These are phyloP conservation scores for Cryptococcus sp. DNA, from an alignment of 1,284 basidiomycete genomes.

Conservation along the genomic window DNA sequence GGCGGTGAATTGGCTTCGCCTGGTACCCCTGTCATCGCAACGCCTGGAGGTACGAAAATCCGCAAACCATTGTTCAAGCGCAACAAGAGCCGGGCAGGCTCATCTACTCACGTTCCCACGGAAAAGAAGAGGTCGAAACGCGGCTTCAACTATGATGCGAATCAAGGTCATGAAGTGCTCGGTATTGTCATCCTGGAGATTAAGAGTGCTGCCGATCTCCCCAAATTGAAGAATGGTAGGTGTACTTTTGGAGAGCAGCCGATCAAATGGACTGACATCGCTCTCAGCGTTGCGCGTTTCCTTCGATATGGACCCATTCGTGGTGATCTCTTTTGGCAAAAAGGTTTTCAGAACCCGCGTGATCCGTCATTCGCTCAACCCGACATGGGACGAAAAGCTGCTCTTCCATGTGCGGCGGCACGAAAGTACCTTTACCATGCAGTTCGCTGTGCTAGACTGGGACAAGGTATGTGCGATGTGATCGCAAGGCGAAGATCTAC, in stretches of 20 bases:
- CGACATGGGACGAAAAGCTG: conserved; percentile 92
- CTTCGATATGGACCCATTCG: conserved; percentile 93
- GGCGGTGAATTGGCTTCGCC: conserved; percentile 1
- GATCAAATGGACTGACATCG: too few relatives aligned
- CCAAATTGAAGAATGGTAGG: conserved; percentile 81
- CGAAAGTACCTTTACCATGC: conserved; percentile 74
- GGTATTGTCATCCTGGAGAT: conserved; percentile 89
- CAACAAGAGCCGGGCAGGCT: conserved; percentile 15
- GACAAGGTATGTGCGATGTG: conserved; percentile 62
- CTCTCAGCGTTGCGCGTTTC: conserved; percentile 42
- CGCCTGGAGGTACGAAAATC: conserved; percentile 32
- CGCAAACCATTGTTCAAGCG: conserved; percentile 30
- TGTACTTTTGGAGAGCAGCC: conserved; percentile 18
- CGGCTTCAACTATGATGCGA: conserved; percentile 68
- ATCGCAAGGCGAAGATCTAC: conserved; percentile 1
- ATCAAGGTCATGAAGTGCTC: conserved; percentile 68
- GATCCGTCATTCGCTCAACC: conserved; percentile 83
- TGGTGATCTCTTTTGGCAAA: conserved; percentile 92
- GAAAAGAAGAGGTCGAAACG: conserved; percentile 35
- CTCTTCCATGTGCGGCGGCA: conserved; percentile 91
- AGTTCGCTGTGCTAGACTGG: conserved; percentile 88
- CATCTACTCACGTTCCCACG: conserved; percentile 1
- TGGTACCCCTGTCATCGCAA: conserved; percentile 25
- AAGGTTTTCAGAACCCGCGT: conserved; percentile 94
- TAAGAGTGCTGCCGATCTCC: conserved; percentile 74